Base-by-base conservation (phyloP, 176 grass and related monocot genomes). In the Ananas comosus region DNA sequence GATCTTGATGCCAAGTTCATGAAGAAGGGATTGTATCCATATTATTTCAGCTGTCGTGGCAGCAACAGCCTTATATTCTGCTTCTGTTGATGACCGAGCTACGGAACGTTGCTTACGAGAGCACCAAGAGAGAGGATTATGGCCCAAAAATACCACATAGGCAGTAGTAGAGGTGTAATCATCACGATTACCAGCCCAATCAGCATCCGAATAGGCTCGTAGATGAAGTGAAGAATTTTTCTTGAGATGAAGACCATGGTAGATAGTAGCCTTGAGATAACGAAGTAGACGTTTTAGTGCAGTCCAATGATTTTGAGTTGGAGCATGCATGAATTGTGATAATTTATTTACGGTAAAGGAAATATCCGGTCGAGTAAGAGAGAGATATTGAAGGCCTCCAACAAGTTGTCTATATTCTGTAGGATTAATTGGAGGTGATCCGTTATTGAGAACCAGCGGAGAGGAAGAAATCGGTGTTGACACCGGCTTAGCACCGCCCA, bases 51-150 rank as follows among this genome's bases (percentile, higher is more conserved):
- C 2, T 3, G 48, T 57, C 8, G 70, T 54, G 9, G 28, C 13
- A 11, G 50, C 70, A 24, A 73, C 4, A 2, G 70, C 70, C 56
- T 56, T 73, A 63, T 73, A 73, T 56, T 72, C 70, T 24, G 70
- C 13, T 54, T 72, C 70, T 11, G 70, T 72, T 21, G n/a, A 22
- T 8, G 70, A 73, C 3, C 50, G 70, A 10, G 70, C 22, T 10
- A 73, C 48, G 56, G 51, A 53, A 7, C 51, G 18, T 73, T 73
- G 50, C 21, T 72, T 72, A 28, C 52, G 50, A 9, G 13, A n/a
- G 7, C 24, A 24, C 70, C 49, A 73, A 17, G 16, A 19, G 56
- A 54, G 19, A 11, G 56, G 12, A 11, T 57, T 72, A 22, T 23
- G 18, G 10, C 67, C 29, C 14, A 70, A 49, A 17, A 48, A 50